phyloP scores from a whole-genome alignment of 2,329 filamentous ascomycete genomes.

The Podosphaera aphanis region DNA sequence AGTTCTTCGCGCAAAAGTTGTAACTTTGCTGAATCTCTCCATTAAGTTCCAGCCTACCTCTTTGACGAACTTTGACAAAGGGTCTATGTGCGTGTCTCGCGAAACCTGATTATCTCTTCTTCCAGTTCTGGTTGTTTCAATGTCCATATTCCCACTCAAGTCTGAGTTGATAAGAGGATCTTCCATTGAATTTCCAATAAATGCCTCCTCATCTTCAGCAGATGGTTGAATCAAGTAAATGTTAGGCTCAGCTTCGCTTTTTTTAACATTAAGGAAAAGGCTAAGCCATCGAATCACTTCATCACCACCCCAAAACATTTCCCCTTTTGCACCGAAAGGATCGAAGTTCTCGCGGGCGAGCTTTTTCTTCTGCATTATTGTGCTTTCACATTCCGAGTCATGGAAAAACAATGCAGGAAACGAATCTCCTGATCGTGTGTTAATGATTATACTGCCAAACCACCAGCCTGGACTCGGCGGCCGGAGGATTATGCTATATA shows the following conservation, averaged over 20 bases:
- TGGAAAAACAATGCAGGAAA: slow-evolving; percentile 96
- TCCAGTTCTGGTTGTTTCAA: slow-evolving; percentile 12
- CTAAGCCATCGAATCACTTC: slow-evolving; percentile 82
- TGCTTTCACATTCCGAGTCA: slow-evolving; percentile 87
- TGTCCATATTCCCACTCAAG: slow-evolving; percentile 18
- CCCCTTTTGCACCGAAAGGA: slow-evolving; percentile 62
- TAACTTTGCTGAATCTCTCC: slow-evolving; percentile 92
- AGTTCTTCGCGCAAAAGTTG: slow-evolving; percentile 77
- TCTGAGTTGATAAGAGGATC: slow-evolving; percentile 18
- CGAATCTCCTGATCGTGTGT: slow-evolving; percentile 70
- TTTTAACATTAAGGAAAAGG: slow-evolving; percentile 60
- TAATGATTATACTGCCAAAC: slow-evolving; percentile 90
- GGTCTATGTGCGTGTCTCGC: slow-evolving; percentile 61
- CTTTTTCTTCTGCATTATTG: slow-evolving; percentile 80
- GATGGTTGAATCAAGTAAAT: slow-evolving; percentile 78
- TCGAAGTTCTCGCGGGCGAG: slow-evolving; percentile 67
- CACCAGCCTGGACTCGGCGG: slow-evolving; percentile 94
- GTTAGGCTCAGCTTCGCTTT: slow-evolving; percentile 67
- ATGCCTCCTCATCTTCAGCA: slow-evolving; percentile 61
- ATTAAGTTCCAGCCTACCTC: slow-evolving; percentile 90
- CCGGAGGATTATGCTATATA: slow-evolving; percentile 75
- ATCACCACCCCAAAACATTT: slow-evolving; percentile 94
- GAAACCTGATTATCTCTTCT: slow-evolving; percentile 12
- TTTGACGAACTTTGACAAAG: slow-evolving; percentile 78
- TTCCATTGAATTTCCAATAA: slow-evolving; percentile 26